phyloP scores from a whole-genome alignment of 208 protist species.

The Angomonas ambiguus region DNA sequence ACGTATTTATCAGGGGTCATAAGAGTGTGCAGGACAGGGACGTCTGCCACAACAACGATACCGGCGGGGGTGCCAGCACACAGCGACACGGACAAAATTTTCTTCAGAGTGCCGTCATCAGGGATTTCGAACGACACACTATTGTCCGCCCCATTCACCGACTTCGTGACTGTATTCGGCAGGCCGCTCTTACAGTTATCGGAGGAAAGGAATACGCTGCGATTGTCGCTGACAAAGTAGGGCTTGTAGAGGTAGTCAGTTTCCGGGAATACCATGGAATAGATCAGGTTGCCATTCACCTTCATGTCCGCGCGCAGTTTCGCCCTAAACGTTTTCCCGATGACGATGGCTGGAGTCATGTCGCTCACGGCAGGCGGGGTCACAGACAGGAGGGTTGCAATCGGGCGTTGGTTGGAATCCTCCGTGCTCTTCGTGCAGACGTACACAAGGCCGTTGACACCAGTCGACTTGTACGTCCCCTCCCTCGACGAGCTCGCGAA shows the following conservation, averaged over 20 bases:
- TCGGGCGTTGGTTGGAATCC: constrained; percentile 10
- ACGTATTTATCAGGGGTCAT: constrained; percentile 53
- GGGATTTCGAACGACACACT: constrained; percentile 21
- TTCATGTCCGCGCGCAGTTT: constrained; percentile 22
- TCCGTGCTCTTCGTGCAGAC: constrained; percentile 39
- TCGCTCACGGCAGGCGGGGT: constrained; percentile 30
- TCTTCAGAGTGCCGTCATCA: neutral
- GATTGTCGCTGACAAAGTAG: constrained; percentile 29
- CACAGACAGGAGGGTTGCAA: constrained; percentile 46
- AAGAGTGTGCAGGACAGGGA: constrained; percentile 27
- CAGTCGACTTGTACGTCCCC: constrained; percentile 14
- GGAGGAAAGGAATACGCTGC: constrained; percentile 44
- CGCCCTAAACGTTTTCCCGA: constrained; percentile 29
- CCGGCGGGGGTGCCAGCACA: constrained; percentile 43
- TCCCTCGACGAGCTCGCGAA: constrained; percentile 10
- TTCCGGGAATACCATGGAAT: constrained; percentile 53
- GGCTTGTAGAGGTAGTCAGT: constrained; percentile 20
- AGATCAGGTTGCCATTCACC: constrained; percentile 22
- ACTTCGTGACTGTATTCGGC: constrained; percentile 12
- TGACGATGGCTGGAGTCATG: constrained; percentile 38
- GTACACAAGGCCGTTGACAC: constrained; percentile 35
- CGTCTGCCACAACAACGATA: constrained; percentile 10
- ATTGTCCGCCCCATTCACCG: constrained; percentile 14
- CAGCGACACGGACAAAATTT: constrained; percentile 22
- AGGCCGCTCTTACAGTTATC: constrained; percentile 24